These are phyloP conservation scores for Globisporangium barbulae DNA, from an alignment of 352 stramenopile species.

Conservation along the genomic window DNA sequence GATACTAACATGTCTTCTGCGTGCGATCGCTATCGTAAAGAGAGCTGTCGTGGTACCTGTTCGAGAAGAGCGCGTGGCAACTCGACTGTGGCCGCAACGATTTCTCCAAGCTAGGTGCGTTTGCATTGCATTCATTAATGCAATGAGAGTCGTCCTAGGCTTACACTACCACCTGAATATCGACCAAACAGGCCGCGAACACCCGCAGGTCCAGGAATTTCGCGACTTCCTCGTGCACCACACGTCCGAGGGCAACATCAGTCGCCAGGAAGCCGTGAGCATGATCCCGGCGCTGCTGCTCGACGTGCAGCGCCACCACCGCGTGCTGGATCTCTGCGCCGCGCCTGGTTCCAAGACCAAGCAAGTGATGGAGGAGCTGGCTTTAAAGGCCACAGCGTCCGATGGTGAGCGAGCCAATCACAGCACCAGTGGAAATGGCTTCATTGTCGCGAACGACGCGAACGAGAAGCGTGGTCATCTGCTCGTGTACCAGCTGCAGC, in stretches of 20 bases:
- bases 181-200: constrained; percentile 31
- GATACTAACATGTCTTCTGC: neutral
- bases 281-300: constrained; percentile 98
- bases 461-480: constrained; percentile 96
- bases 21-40: constrained; percentile 18
- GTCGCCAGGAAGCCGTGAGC: constrained; percentile 96
- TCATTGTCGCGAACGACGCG: constrained; percentile 95
- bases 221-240: constrained; percentile 93
- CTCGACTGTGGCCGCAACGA: constrained; percentile 64
- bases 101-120: constrained; percentile 49
- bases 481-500: constrained; percentile 92
- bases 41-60: constrained; percentile 61
- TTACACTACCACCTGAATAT: neutral
- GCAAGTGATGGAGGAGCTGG: constrained; percentile 92
- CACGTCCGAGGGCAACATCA: constrained; percentile 89
- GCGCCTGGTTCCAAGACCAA: constrained; percentile 98
- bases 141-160: neutral
- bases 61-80: constrained; percentile 61
- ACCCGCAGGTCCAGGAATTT: constrained; percentile 76
- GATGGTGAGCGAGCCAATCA: neutral
- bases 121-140: neutral
- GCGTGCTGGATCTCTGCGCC: constrained; percentile 79
- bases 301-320: constrained; percentile 86
- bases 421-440: constrained; percentile 35
- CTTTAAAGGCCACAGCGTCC: constrained; percentile 16